Base-by-base conservation (phyloP, 345 rosid species). In the Eucalyptus cloeziana region DNA sequence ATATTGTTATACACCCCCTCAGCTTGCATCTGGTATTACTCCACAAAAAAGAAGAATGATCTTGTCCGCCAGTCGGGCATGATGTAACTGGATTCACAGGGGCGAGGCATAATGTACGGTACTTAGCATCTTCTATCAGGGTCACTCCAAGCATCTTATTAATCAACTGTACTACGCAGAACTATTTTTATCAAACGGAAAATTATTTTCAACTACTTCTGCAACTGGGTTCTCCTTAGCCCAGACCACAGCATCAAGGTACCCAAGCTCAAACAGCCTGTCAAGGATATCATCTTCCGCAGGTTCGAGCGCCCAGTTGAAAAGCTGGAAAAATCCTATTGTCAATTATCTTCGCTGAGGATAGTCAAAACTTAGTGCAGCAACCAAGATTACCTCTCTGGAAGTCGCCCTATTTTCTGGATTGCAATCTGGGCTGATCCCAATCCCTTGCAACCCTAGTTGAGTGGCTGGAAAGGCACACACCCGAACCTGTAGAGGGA, bases 231-330 rank as follows among this genome's bases (percentile, higher is more conserved):
- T 98, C 85, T 90, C 71, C 90, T 91, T 92, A 19, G 96, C 96
- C 99, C 99, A 98, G 37, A 89, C 94, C 3, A 94, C 95, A n/a
- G 98, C 99, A 90, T 98, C 98, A 22, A 90, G 88, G 88, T 95
- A 96, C 86, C 99, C 99, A 1, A 93, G 90, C 92, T 98, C 96
- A 88, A 97, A 98, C 86, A 98, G 94, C 81, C 88, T 87, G 87
- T 96, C 99, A 50, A 98, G 95, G 56, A 97, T 87, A 12, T 89
- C 90, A 91, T 97, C 99, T 88, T 89, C 96, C 81, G 99, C 98
- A 81, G 99, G 99, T 94, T 95, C 97, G 83, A 98, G 91, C 54
- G 99, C 98, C 99, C 98, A 98, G 69, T 93, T 96, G 91, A 98
- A 91, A 91, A 98, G 95, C 99, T 98, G 94, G 43, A 86, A 86